Percentiles rank a stretch among this genome's conserved stretches.
Conservation (phyloP, 1,284 basidiomycete species). For the Irpex sp. region DNA sequence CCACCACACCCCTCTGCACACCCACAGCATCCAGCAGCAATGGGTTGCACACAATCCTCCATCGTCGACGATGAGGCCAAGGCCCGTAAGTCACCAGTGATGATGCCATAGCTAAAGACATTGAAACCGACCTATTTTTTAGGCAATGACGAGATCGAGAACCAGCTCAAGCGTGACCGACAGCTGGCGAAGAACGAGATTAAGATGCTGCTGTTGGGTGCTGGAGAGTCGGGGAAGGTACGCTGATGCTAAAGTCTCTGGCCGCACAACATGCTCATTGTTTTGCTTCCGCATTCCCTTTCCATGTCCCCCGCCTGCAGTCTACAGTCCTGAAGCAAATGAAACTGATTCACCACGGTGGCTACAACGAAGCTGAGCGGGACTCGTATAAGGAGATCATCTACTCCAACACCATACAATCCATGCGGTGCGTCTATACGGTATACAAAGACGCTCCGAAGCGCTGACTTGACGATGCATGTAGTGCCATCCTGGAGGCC, state of each 20-base stretch:
- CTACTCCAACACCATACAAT: constrained; percentile 94
- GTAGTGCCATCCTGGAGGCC: constrained; percentile 87
- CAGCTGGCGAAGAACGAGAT: constrained; percentile 94
- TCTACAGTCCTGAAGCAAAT: constrained; percentile 95
- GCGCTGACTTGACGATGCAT: constrained; percentile 1
- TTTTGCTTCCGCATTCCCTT: too few species aligned
- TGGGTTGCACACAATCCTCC: constrained; percentile 77
- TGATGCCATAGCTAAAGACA: constrained; percentile 1
- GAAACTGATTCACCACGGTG: constrained; percentile 91
- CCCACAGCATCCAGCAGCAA: constrained; percentile 23
- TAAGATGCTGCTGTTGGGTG: constrained; percentile 89
- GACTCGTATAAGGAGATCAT: constrained; percentile 98
- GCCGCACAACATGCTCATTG: neutral
- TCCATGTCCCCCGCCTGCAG: constrained; percentile 31
- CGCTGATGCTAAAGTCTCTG: constrained; percentile 17
- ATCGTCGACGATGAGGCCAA: constrained; percentile 76
- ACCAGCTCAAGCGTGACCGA: constrained; percentile 89
- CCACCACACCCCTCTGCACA: neutral
- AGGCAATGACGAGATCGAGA: constrained; percentile 96
- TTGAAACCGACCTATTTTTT: constrained; percentile 5
- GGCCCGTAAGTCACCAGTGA: constrained; percentile 60
- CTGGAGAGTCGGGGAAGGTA: constrained; percentile 91
- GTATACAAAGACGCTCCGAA: neutral
- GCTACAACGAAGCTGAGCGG: constrained; percentile 89
- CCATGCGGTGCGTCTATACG: constrained; percentile 70